A percentile compares a stretch with the other conserved stretches of the same genome.
These are phyloP conservation scores for Dillenia suffruticosa DNA, from an alignment of 164 flowering plant genomes.

Conservation along the genomic window DNA sequence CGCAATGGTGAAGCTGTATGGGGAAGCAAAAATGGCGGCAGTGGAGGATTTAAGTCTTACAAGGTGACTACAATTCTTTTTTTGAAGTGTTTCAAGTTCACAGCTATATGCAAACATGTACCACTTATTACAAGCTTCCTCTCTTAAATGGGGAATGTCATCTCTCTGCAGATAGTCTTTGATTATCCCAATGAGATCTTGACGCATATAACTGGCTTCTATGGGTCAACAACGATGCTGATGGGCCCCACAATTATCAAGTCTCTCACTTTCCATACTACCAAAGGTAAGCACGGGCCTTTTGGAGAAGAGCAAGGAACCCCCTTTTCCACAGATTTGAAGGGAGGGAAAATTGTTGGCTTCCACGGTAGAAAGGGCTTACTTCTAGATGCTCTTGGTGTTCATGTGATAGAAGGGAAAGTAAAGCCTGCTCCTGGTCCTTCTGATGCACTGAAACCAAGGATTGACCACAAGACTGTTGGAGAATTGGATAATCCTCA, in stretches of 20 bases:
- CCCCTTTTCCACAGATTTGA: constrained; percentile 36
- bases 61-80: constrained; percentile 33
- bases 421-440: constrained; percentile 20
- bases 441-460: constrained; percentile 8
- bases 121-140: too few species aligned
- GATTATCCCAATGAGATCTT: constrained; percentile 69
- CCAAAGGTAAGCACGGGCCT: constrained; percentile 64
- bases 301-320: constrained; percentile 77
- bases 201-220: constrained; percentile 63
- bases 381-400: constrained; percentile 70
- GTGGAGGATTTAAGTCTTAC: constrained; percentile 48
- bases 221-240: constrained; percentile 48
- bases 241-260: constrained; percentile 70
- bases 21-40: constrained; percentile 79
- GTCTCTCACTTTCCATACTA: constrained; percentile 78
- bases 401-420: constrained; percentile 60
- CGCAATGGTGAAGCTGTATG: constrained; percentile 44
- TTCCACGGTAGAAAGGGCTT: constrained; percentile 73
- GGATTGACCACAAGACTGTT: constrained; percentile 4
- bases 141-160: neutral
- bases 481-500: constrained; percentile 35
- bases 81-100: too few species aligned
- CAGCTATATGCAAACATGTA: too few species aligned
- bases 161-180: constrained; percentile 49
- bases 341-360: constrained; percentile 65